Base-by-base conservation (phyloP, 148 eudicot genomes). In the Rhododendron ferrugineum region DNA sequence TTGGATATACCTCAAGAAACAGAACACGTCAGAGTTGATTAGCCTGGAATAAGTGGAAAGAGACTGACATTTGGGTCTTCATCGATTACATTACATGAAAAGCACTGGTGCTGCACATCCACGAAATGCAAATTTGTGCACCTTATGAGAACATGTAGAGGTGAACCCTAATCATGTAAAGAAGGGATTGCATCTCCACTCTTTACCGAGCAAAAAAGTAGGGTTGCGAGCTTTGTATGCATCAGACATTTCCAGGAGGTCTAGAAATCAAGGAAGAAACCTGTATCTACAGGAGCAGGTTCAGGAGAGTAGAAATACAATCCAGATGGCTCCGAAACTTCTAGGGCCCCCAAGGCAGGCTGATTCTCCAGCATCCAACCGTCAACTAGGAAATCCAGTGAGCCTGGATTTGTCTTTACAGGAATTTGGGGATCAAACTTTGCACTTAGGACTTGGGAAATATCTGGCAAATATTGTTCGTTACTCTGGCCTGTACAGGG, bases 231-330 rank as follows among this genome's bases (percentile, higher is more conserved):
- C 73, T 15, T 79, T 72, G 18, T 28, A 62, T 14, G 40, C 36
- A 50, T 37, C 40, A 11, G 28, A 30, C 82, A 68, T 11, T 44
- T 46, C 42, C 44, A 84, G 11, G 84, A 89, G 50, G 89, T 89
- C 86, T 90, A 88, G 68, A 89, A 89, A 86, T 91, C 90, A 84
- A 93, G 88, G 47, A 89, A 84, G 83, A 84, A 82, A 86, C 90
- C 92, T 72, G 92, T 36, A 86, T 90, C 92, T 47, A 88, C 32
- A 56, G 87, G 83, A 34, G 54, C 60, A 62, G 92, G 78, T 84
- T 85, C 89, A 40, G 94, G 83, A 85, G 88, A 70, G 49, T 70
- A 84, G 4, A 84, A 23, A 70, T 82, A 84, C 85, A 89, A 88
- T 80, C 80, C 87, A 62, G 85, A 84, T 47, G 86, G 79, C 60